Evolutionary conservation across 495 filamentous ascomycete genomes (phyloP).

Genomic region (Cudoniella acicularis): DNA sequence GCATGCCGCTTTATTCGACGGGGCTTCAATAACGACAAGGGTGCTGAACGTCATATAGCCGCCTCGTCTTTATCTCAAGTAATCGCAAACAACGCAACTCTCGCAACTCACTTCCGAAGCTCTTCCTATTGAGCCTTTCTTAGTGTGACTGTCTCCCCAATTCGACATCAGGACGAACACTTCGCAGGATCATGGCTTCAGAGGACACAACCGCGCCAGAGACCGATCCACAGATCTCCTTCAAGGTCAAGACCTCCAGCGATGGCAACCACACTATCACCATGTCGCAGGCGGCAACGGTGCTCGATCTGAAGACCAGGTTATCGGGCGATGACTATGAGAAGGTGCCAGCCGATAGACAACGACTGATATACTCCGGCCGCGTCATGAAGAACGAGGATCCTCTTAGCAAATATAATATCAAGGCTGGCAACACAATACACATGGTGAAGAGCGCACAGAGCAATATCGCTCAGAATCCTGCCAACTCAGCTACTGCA

Average conservation of each 20-base stretch:
- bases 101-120: background rate
- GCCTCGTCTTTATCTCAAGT: constrained; percentile 8
- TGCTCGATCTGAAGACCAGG: constrained; percentile 85
- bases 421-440: constrained; percentile 92
- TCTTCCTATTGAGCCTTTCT: background rate
- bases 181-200: constrained; percentile 44
- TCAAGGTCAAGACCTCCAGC: constrained; percentile 88
- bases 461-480: constrained; percentile 74
- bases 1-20: too few relatives aligned
- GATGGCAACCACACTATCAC: constrained; percentile 82
- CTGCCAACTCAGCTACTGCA: constrained; percentile 39
- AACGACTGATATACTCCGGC: constrained; percentile 96
- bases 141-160: too few relatives aligned
- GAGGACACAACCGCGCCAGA: constrained; percentile 41
- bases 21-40: background rate
- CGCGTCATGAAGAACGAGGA: constrained; percentile 93
- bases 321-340: constrained; percentile 76
- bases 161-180: background rate
- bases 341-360: constrained; percentile 76
- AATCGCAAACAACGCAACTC: background rate
- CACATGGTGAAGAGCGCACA: constrained; percentile 94
- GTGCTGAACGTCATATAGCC: constrained; percentile 14
- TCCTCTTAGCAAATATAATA: constrained; percentile 79
- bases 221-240: constrained; percentile 63
- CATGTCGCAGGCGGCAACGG: constrained; percentile 68